Evolutionary conservation across 2,329 filamentous ascomycete species (phyloP).

Genomic region (Ophiostoma perfectum): DNA sequence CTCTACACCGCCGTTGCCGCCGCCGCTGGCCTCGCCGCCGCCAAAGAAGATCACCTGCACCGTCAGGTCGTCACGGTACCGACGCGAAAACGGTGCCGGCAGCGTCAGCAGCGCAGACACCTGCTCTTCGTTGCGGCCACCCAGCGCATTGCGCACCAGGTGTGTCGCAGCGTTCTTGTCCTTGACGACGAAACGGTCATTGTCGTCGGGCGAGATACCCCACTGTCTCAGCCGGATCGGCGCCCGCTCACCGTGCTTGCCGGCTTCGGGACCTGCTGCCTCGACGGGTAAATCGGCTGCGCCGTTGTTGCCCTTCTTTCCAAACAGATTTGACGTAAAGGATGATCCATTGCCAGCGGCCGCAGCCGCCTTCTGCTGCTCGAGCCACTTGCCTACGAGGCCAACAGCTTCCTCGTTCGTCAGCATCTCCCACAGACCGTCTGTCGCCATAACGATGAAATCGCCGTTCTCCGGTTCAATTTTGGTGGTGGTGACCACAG

Average conservation of each 20-base stretch:
- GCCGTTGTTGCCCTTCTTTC: not conserved
- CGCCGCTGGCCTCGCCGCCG: conserved; percentile 55
- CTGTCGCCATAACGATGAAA: conserved; percentile 93
- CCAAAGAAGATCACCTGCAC: conserved; percentile 99
- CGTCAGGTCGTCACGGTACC: conserved; percentile 92
- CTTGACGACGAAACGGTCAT: conserved; percentile 83
- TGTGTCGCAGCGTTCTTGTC: conserved; percentile 97
- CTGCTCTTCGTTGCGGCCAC: conserved; percentile 89
- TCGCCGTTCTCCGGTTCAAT: conserved; percentile 85
- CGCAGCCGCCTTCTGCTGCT: conserved; percentile 47
- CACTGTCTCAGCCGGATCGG: conserved; percentile 89
- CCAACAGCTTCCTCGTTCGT: conserved; percentile 98
- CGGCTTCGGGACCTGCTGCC: conserved; percentile 38
- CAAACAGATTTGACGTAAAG: conserved; percentile 51
- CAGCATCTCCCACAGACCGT: conserved; percentile 98
- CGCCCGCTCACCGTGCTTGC: conserved; percentile 66
- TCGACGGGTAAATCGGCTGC: conserved; percentile 64
- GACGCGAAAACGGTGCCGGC: conserved; percentile 81
- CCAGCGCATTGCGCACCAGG: conserved; percentile 88
- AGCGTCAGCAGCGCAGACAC: conserved; percentile 86
- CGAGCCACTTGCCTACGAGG: conserved; percentile 93
- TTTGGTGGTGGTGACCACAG: conserved; percentile 86
- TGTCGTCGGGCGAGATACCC: conserved; percentile 68
- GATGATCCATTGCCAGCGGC: conserved; percentile 44
- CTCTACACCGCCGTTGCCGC: conserved; percentile 60